Base-by-base conservation (phyloP, 1,284 basidiomycete genomes). In the Trichosporon coremiiforme region DNA sequence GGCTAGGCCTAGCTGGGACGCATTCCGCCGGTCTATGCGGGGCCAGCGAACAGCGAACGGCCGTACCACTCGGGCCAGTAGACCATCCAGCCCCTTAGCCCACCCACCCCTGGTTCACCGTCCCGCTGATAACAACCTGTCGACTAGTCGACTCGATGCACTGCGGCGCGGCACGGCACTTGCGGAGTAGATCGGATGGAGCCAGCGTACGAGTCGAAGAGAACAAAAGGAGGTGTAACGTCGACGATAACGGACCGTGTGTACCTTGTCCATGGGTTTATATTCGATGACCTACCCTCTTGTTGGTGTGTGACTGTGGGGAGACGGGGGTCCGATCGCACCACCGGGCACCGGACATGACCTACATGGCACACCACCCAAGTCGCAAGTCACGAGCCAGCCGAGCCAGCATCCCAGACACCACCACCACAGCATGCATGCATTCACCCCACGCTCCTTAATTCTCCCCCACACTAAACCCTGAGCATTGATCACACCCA, bases 401-500 rank as follows among this genome's bases (percentile, higher is more conserved):
- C 25, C 25, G 25, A 25, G 25, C 25, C 25, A 25, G 25, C 25
- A 25, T 25, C 25, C 25, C 25, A n/a, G 45, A 38, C 36, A 12
- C 36, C 36, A 38, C 36, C 36, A 38, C 36, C 45, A 47, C 45
- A 8, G 45, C 15, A 47, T 17, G 20, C 45, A 47, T 13, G 20
- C n/a, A 47, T 47, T 20, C 45, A 47, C 53, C 53, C 20, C 53
- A 31, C 55, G 25, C 55, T 31, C 55, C 55, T 60, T 60, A 60
- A 60, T 60, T 60, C 55, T 60, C 3, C 55, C 55, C 55, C 55
- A 60, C 55, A 60, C 55, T 31, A 60, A 60, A 60, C 55, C 55
- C 55, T 60, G 55, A 60, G 55, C 55, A 60, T 20, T 29, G 55
- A 60, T 60, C 55, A 31, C 55, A 29, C 55, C 25, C 55, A 31